Evolutionary conservation across 1,284 basidiomycete species (phyloP).

Genomic region (Exobasidium rhododendri): DNA sequence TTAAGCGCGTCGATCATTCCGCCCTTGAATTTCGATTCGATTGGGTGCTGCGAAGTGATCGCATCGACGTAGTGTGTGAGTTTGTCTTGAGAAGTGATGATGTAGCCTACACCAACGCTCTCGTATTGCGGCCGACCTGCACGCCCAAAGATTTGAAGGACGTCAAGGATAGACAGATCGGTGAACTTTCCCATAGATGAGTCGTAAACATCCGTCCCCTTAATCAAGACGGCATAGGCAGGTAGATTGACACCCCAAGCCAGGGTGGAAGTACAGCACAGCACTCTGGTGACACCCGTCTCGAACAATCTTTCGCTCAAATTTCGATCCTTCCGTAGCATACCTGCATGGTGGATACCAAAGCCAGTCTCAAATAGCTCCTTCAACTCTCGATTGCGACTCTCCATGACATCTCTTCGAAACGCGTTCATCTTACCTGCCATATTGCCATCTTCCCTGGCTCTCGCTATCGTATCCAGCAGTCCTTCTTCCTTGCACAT

Average conservation of each 20-base stretch:
- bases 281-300: slow-evolving; percentile 81
- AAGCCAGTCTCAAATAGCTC: slow-evolving; percentile 88
- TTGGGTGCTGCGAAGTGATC: slow-evolving; percentile 84
- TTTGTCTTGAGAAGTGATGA: slow-evolving; percentile 91
- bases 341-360: slow-evolving; percentile 96
- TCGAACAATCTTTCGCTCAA: slow-evolving; percentile 95
- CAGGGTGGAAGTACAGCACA: slow-evolving; percentile 96
- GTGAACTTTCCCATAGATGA: slow-evolving; percentile 63
- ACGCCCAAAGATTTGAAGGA: slow-evolving; percentile 91
- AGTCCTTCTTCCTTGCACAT: slow-evolving; percentile 71
- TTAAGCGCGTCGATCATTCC: slow-evolving; percentile 91
- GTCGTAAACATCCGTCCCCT: slow-evolving; percentile 89
- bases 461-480: slow-evolving; percentile 57
- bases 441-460: slow-evolving; percentile 22
- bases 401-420: slow-evolving; percentile 72
- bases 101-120: slow-evolving; percentile 91
- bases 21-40: slow-evolving; percentile 82
- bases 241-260: slow-evolving; percentile 99
- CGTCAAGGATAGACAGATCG: slow-evolving; percentile 91
- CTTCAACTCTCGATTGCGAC: slow-evolving; percentile 94
- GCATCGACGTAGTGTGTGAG: slow-evolving; percentile 86
- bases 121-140: slow-evolving; percentile 96
- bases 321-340: slow-evolving; percentile 90
- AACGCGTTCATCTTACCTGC: slow-evolving; percentile 57
- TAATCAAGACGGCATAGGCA: slow-evolving; percentile 94